These are phyloP conservation scores for Sanghuangporus sanghuang DNA, from an alignment of 1,284 basidiomycete species.

Conservation along the genomic window DNA sequence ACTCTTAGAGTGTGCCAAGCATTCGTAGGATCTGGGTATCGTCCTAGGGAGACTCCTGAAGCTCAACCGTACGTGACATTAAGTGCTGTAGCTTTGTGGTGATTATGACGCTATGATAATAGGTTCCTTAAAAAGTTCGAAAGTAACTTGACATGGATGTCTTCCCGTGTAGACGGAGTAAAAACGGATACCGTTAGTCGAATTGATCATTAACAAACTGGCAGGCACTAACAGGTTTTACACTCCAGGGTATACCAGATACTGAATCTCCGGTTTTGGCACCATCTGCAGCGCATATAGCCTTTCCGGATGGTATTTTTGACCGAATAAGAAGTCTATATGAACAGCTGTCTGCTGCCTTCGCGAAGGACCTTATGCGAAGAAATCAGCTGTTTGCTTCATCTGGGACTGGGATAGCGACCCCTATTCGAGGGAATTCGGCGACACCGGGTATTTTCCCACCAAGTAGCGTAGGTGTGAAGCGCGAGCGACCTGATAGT, in stretches of 20 bases:
- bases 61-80: constrained; percentile 50
- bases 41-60: constrained; percentile 43
- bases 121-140: constrained; percentile 35
- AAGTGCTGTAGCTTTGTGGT: not conserved
- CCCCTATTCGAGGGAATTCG: constrained; percentile 9
- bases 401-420: not conserved
- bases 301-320: constrained; percentile 33
- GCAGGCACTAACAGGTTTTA: not conserved
- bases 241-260: constrained; percentile 6
- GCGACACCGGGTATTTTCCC: constrained; percentile 21
- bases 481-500: constrained; percentile 60
- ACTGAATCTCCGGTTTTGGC: constrained; percentile 20
- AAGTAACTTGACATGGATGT: constrained; percentile 68
- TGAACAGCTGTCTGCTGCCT: constrained; percentile 50
- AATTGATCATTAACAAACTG: not conserved
- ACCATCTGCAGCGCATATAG: constrained; percentile 24
- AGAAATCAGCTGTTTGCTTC: constrained; percentile 31
- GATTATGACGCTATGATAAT: not conserved
- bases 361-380: constrained; percentile 58
- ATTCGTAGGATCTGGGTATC: constrained; percentile 44
- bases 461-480: constrained; percentile 33
- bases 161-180: constrained; percentile 49
- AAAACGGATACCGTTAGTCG: not conserved
- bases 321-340: constrained; percentile 62
- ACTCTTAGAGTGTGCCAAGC: constrained; percentile 45